Conservation (phyloP, 441 rosid species). For the Gossypium trilobum region DNA sequence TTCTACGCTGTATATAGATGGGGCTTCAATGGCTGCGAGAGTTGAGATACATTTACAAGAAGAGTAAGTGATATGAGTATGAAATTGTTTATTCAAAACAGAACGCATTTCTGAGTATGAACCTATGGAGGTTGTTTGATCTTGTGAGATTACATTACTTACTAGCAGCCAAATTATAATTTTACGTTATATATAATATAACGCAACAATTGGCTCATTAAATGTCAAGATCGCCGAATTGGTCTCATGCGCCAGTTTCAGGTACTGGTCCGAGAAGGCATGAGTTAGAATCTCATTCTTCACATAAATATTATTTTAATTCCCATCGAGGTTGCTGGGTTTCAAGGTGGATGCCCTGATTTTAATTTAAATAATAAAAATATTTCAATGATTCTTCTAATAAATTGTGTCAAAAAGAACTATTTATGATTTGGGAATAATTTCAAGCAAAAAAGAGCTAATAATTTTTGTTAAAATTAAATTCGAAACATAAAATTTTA, state of each 20-base stretch:
- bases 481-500: no score
- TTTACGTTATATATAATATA: neutral
- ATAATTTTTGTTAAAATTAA: no score
- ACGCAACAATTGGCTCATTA: neutral
- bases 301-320: constrained; percentile 20
- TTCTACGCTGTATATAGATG: constrained; percentile 5
- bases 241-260: constrained; percentile 84
- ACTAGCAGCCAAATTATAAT: neutral
- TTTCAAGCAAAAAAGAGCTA: no score
- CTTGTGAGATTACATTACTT: neutral
- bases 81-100: constrained; percentile 22
- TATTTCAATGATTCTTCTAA: no score
- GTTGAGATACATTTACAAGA: constrained; percentile 25
- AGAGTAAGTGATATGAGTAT: constrained; percentile 18
- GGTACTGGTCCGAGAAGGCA: constrained; percentile 83
- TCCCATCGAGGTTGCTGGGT: neutral
- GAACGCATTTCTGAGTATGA: constrained; percentile 29
- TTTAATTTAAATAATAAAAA: neutral
- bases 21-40: constrained; percentile 20
- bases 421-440: no score
- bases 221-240: constrained; percentile 87
- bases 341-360: neutral
- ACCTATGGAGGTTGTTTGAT: neutral
- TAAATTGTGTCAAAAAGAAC: no score
- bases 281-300: constrained; percentile 77